Evolutionary conservation across 345 rosid species (phyloP), one percentile per base, ranked within the genome.

Genomic region (Anastatica hierochuntica): DNA sequence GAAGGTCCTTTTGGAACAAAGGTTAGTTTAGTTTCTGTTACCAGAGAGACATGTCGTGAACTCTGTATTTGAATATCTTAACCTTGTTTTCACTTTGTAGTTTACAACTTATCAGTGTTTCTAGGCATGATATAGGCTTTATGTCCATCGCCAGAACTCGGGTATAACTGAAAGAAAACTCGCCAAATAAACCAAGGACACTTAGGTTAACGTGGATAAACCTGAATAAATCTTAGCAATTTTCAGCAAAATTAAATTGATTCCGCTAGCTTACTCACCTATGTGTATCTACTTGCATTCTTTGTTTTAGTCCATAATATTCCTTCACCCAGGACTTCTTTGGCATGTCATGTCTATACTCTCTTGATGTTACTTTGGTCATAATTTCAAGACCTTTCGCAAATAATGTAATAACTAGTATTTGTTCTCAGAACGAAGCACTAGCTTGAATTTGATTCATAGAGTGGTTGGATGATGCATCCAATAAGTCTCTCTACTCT

Each of bases 1-100:
- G 73, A 35, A 6, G 90, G 98, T 68, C 97, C 97, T 38, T 92
- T 88, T 52, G 97, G 98, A 59, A 92, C 94, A 4, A 88, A 88
- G 94, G 98, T 88, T 45, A 24, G 88, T 69, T 37, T 15, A 12
- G 10, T 14, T 58, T 43, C 12, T 48, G 4, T 29, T 26, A 47
- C 46, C 37, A 5, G 2, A 2, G 23, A 37, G 42, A 47, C 47
- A n/a, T 10, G 21, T 41, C 5, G 23, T 35, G 2, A 10, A 43
- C 10, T 36, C 33, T 20, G n/a, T n/a, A n/a, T n/a, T 30, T 35
- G 31, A 14, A 37, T 43, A 37, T 13, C 35, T 39, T 53, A 4
- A 19, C 14, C 41, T 36, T 47, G 5, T 35, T 37, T 10, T 15
- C 26, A 49, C 38, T 2, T 13, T 36, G 1, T 2, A 20, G 10